phyloP scores from a whole-genome alignment of 2,329 filamentous ascomycete genomes.

The Fusarium sp. region DNA sequence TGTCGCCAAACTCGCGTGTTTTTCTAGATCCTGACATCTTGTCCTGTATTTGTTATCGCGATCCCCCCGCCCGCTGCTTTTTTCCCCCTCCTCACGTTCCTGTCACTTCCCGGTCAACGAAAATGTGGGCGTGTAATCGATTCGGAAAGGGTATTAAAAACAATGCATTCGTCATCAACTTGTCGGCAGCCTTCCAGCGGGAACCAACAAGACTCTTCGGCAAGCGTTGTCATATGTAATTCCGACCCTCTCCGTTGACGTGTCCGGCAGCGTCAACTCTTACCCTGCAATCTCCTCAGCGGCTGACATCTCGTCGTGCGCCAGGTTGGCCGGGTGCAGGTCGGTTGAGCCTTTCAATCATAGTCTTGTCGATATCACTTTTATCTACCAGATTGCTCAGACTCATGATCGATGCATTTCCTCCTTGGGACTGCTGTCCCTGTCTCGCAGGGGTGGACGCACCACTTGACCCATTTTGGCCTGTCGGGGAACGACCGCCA shows the following conservation, averaged over 20 bases:
- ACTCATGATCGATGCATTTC: conserved; percentile 59
- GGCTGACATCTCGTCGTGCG: conserved; percentile 32
- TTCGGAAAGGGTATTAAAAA: conserved; percentile 30
- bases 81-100: conserved; percentile 21
- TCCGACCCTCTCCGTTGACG: conserved; percentile 34
- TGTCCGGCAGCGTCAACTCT: conserved; percentile 42
- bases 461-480: conserved; percentile 49
- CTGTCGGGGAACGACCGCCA: conserved; percentile 50
- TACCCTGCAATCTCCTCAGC: conserved; percentile 22
- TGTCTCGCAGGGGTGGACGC: conserved; percentile 47
- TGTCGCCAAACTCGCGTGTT: conserved; percentile 47
- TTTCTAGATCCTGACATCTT: conserved; percentile 37
- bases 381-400: conserved; percentile 61
- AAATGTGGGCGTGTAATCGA: conserved; percentile 24
- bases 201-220: conserved; percentile 23
- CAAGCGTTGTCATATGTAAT: conserved; percentile 24
- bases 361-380: conserved; percentile 64
- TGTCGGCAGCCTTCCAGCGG: conserved; percentile 29
- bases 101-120: conserved; percentile 31
- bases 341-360: conserved; percentile 62
- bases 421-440: conserved; percentile 38
- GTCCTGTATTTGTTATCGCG: conserved; percentile 36
- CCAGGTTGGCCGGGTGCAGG: conserved; percentile 31
- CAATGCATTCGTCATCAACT: conserved; percentile 31
- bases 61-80: conserved; percentile 21